Evolutionary conservation across 2,329 filamentous ascomycete species (phyloP).

Genomic region (Colletotrichum tabaci): DNA sequence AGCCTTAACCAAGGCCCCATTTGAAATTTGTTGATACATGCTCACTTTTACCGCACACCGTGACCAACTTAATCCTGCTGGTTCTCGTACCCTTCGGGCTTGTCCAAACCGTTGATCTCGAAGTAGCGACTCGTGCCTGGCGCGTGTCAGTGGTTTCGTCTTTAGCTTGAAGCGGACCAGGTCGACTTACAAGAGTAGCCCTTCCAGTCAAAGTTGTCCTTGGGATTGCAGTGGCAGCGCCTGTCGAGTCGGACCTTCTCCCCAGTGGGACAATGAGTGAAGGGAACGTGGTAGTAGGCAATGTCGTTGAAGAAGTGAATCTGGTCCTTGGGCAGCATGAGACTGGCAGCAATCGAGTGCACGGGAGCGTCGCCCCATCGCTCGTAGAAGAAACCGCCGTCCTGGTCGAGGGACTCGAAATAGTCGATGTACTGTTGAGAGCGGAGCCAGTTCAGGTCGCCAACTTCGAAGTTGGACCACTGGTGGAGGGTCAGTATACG

Average conservation of each 20-base stretch:
- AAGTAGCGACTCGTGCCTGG: slow-evolving; percentile 88
- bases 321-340: slow-evolving; percentile 92
- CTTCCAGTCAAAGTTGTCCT: slow-evolving; percentile 99
- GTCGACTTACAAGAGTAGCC: slow-evolving; percentile 88
- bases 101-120: slow-evolving; percentile 83
- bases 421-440: slow-evolving; percentile 91
- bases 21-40: slow-evolving; percentile 38
- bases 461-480: slow-evolving; percentile 99
- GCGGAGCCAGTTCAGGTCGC: slow-evolving; percentile 93
- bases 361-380: slow-evolving; percentile 98
- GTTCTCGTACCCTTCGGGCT: slow-evolving; percentile 88
- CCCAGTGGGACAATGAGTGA: slow-evolving; percentile 96
- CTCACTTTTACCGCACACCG: slow-evolving; percentile 7
- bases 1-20: slow-evolving; percentile 38
- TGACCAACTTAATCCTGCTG: slow-evolving; percentile 66
- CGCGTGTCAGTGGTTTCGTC: not conserved
- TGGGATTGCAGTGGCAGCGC: slow-evolving; percentile 94
- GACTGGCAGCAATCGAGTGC: slow-evolving; percentile 93
- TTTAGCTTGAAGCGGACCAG: too few species aligned
- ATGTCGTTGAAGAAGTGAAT: slow-evolving; percentile 99
- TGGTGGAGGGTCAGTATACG: slow-evolving; percentile 55
- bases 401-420: slow-evolving; percentile 88
- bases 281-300: slow-evolving; percentile 97
- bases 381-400: slow-evolving; percentile 99
- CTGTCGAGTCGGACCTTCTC: slow-evolving; percentile 87